phyloP scores from a whole-genome alignment of 345 rosid species.

The Populus ilicifolia region DNA sequence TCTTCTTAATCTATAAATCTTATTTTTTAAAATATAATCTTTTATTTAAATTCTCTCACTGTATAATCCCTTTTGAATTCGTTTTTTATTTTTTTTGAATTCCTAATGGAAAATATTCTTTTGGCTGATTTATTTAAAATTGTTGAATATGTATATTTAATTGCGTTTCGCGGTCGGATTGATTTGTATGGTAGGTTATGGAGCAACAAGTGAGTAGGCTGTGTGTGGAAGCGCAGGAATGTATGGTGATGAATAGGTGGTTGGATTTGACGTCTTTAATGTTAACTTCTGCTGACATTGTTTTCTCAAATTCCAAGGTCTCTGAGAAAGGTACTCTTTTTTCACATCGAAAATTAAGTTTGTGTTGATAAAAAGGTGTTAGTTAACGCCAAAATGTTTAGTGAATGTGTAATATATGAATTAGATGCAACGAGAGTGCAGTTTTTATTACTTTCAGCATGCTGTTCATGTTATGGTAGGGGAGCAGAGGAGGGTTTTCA shows the following conservation, averaged over 20 bases:
- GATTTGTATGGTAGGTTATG: constrained; percentile 44
- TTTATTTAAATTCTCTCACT: background rate
- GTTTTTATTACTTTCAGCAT: background rate
- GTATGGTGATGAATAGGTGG: constrained; percentile 60
- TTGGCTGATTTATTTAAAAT: background rate
- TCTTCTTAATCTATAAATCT: background rate
- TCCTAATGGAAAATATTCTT: background rate
- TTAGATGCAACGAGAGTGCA: background rate
- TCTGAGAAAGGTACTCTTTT: constrained; percentile 73
- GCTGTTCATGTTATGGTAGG: too few relatives aligned
- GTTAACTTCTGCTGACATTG: constrained; percentile 84
- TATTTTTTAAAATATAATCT: background rate
- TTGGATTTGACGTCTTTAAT: constrained; percentile 75
- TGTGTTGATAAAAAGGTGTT: too few relatives aligned
- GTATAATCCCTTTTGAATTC: background rate
- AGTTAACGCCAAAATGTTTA: background rate
- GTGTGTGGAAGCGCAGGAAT: constrained; percentile 75
- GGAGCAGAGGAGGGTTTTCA: background rate
- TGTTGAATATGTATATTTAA: too few relatives aligned
- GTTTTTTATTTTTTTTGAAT: too few relatives aligned
- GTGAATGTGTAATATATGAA: background rate
- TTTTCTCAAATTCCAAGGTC: constrained; percentile 62
- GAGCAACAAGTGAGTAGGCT: constrained; percentile 73
- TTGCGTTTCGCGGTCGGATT: background rate
- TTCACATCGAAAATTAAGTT: background rate